Evolutionary conservation across 345 rosid genomes (phyloP).

Genomic region (Acer yangbiense): DNA sequence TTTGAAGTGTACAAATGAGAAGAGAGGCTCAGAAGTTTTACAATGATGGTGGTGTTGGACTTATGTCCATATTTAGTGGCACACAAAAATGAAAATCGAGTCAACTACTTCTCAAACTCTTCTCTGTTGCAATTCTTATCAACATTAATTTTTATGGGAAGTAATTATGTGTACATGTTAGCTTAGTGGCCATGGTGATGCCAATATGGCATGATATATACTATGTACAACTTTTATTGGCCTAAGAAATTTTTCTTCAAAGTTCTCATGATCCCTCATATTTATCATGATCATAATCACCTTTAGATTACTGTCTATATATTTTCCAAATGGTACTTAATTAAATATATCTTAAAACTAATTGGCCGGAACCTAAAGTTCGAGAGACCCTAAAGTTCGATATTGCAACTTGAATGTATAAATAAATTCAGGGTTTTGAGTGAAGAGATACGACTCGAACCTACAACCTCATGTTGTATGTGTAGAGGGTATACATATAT

Average conservation of each 20-base stretch:
- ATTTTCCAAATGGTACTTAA: no score
- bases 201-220: not conserved
- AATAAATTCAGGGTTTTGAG: no score
- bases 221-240: not conserved
- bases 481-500: no score
- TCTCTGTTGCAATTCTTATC: conserved; percentile 13
- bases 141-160: not conserved
- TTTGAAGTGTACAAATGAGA: conserved; percentile 11
- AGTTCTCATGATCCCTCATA: no score
- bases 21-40: not conserved
- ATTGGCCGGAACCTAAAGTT: not conserved
- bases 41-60: conserved; percentile 38
- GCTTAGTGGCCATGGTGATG: not conserved
- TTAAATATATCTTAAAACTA: no score
- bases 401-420: no score
- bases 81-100: conserved; percentile 21
- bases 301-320: no score
- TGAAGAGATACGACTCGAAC: no score
- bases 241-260: not conserved
- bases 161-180: conserved; percentile 9
- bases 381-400: not conserved
- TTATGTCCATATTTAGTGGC: conserved; percentile 51
- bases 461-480: no score
- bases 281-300: no score
- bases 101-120: conserved; percentile 22